Conservation (phyloP, 2,329 filamentous ascomycete species). For the Zelopaecilomyces penicillatus region DNA sequence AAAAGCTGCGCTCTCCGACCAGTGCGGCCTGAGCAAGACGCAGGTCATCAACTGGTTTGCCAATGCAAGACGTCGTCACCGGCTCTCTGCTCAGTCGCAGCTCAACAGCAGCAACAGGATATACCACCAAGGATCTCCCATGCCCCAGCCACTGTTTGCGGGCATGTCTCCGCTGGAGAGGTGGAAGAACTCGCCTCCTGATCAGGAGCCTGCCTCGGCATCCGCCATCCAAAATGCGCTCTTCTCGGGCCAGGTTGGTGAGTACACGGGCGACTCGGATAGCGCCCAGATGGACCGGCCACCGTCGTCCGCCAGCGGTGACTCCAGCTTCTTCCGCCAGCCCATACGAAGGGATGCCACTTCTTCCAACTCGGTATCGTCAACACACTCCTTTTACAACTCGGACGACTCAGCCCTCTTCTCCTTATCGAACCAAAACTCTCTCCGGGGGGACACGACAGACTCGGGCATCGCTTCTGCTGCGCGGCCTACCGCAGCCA, state of each 20-base stretch:
- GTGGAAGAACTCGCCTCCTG: conserved; percentile 32
- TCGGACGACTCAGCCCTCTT: conserved; percentile 7
- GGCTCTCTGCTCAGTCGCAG: conserved; percentile 23
- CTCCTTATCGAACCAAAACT: conserved; percentile 12
- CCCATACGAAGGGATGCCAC: conserved; percentile 10
- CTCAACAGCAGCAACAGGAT: conserved; percentile 16
- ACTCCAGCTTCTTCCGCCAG: conserved; percentile 17
- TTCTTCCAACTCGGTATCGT: conserved; percentile 21
- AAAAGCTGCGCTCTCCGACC: conserved; percentile 28
- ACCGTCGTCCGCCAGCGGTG: conserved; percentile 22
- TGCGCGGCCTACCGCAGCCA: conserved; percentile 9
- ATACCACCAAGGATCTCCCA: conserved; percentile 33
- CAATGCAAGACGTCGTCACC: conserved; percentile 40
- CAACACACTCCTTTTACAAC: conserved; percentile 15
- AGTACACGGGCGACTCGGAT: conserved; percentile 8
- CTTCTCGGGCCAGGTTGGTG: background rate
- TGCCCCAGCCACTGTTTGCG: conserved; percentile 26
- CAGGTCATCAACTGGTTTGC: conserved; percentile 43
- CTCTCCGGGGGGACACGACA: conserved; percentile 1
- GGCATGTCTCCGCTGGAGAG: conserved; percentile 39
- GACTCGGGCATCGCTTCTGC: conserved; percentile 12
- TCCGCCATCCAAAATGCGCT: conserved; percentile 29
- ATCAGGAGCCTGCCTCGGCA: conserved; percentile 33
- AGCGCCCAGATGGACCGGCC: conserved; percentile 18
- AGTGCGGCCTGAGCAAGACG: conserved; percentile 37